A percentile compares a stretch with the other conserved stretches of the same genome.
Evolutionary conservation across 495 filamentous ascomycete genomes (phyloP).

Genomic region (Hypoxylon cercidicola): DNA sequence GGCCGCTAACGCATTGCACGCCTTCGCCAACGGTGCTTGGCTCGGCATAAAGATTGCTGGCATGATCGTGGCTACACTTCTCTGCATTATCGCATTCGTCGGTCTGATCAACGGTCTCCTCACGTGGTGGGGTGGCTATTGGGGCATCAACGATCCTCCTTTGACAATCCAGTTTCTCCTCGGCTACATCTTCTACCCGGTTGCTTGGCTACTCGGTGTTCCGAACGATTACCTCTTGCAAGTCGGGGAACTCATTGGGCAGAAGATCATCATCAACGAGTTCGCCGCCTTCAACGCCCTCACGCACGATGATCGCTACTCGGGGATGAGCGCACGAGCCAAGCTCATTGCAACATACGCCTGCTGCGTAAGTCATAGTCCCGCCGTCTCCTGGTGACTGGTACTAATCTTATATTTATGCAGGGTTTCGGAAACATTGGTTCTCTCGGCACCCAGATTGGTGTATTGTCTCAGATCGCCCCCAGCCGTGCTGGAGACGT

Average conservation of each 20-base stretch:
- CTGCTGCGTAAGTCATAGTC: constrained; percentile 62
- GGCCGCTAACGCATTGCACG: constrained; percentile 82
- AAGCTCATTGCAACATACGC: constrained; percentile 77
- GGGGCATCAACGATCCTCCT: constrained; percentile 73
- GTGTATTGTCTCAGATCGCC: constrained; percentile 82
- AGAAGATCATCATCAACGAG: constrained; percentile 83
- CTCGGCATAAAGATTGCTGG: constrained; percentile 87
- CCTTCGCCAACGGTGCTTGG: constrained; percentile 89
- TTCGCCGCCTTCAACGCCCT: constrained; percentile 71
- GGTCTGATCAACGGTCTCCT: constrained; percentile 80
- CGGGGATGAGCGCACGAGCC: constrained; percentile 71
- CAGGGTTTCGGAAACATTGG: constrained; percentile 81
- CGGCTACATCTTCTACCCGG: constrained; percentile 84
- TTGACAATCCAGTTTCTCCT: constrained; percentile 82
- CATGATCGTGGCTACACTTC: constrained; percentile 80
- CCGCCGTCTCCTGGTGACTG: constrained; percentile 37
- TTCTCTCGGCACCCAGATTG: constrained; percentile 86
- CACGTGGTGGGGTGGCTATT: constrained; percentile 88
- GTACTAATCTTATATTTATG: constrained; percentile 40
- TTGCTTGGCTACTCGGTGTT: constrained; percentile 88
- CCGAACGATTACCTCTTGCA: constrained; percentile 75
- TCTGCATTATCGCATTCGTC: constrained; percentile 87
- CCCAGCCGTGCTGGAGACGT: constrained; percentile 79
- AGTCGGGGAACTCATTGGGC: constrained; percentile 82
- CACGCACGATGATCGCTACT: constrained; percentile 58